Base-by-base conservation (phyloP, 2,329 filamentous ascomycete genomes). In the Beauveria medogensis region DNA sequence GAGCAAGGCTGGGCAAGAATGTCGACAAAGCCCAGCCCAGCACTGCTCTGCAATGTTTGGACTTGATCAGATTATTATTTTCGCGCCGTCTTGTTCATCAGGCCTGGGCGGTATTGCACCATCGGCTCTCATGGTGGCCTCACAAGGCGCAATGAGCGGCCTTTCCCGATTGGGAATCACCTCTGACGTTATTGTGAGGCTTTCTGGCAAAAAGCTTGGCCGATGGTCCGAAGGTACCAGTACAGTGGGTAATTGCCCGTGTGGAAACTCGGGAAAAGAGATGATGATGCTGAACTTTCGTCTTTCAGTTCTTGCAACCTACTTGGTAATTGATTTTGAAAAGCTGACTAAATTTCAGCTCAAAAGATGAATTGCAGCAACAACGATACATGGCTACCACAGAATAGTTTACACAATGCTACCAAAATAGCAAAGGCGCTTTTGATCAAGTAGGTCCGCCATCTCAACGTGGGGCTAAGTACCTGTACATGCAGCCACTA, bases 81-180 rank as follows among this genome's bases (percentile, higher is more conserved):
- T 6, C 34, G 34, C 34, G 34, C 14, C 14, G 14, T 37, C 34
- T 16, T 37, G 12, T 37, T 37, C 34, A 37, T 37, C 40, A 48
- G 53, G 34, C 18, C 24, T 14, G 34, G 24, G 44, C 44, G 52
- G 61, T 58, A 62, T 62, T 62, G 61, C 61, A 62, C 52, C 61
- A 62, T 62, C 55, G 43, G n/a, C 46, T 34, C 12, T 37, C 26
- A 7, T 9, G 34, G 50, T 59, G 55, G 34, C 47, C 56, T 55
- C 50, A 59, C 26, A 34, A 37, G 18, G 22, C 9, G 55, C 5
- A 8, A 37, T 22, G 20, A 30, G 22, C 41, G 58, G 34, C 51
- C 22, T 60, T 48, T 41, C 51, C 58, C n/a, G 50, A 60, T 48
- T 48, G 30, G 58, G 58, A 4, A n/a, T 5, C 12, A 20, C 14